Conservation (phyloP, 2,329 filamentous ascomycete species). For the Fusarium falciforme region DNA sequence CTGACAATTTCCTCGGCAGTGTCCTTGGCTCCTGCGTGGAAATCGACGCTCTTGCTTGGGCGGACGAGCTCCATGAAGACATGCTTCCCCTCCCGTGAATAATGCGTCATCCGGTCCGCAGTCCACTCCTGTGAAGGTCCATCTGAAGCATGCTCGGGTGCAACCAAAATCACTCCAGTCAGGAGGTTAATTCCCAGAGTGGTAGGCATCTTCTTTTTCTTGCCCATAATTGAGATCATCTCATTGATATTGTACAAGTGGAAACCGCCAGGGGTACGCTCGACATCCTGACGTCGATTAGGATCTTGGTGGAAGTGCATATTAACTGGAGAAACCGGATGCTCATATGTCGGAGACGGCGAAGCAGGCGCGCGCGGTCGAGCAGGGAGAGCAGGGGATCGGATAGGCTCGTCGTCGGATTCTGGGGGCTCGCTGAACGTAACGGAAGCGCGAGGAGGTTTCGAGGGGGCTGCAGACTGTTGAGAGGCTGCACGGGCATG, state of each 20-base stretch:
- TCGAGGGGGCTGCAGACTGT: slow-evolving; percentile 38
- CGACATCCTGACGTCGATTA: slow-evolving; percentile 46
- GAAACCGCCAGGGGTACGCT: slow-evolving; percentile 79
- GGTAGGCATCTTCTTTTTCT: slow-evolving; percentile 98
- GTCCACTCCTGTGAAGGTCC: slow-evolving; percentile 92
- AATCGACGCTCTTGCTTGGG: slow-evolving; percentile 94
- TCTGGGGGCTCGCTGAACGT: slow-evolving; percentile 42
- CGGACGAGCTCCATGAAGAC: slow-evolving; percentile 93
- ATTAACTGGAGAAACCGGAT: slow-evolving; percentile 33
- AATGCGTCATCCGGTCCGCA: slow-evolving; percentile 95
- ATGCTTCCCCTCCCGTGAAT: slow-evolving; percentile 97
- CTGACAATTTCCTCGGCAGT: slow-evolving; percentile 93
- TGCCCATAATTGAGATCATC: slow-evolving; percentile 96
- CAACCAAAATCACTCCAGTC: slow-evolving; percentile 89
- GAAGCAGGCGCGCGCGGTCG: slow-evolving; percentile 44
- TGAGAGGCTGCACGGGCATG: slow-evolving; percentile 56
- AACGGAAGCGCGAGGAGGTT: slow-evolving; percentile 41
- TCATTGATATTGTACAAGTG: slow-evolving; percentile 98
- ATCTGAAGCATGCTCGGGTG: slow-evolving; percentile 85
- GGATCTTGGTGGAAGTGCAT: slow-evolving; percentile 26
- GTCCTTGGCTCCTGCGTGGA: slow-evolving; percentile 97
- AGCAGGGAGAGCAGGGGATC: slow-evolving; percentile 55
- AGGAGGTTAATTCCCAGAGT: slow-evolving; percentile 92
- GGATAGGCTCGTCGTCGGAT: slow-evolving; percentile 47
- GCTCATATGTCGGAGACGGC: slow-evolving; percentile 39